Evolutionary conservation across 2,329 filamentous ascomycete genomes (phyloP), one percentile per base, ranked within the genome.

Genomic region (Cadophora sp.): DNA sequence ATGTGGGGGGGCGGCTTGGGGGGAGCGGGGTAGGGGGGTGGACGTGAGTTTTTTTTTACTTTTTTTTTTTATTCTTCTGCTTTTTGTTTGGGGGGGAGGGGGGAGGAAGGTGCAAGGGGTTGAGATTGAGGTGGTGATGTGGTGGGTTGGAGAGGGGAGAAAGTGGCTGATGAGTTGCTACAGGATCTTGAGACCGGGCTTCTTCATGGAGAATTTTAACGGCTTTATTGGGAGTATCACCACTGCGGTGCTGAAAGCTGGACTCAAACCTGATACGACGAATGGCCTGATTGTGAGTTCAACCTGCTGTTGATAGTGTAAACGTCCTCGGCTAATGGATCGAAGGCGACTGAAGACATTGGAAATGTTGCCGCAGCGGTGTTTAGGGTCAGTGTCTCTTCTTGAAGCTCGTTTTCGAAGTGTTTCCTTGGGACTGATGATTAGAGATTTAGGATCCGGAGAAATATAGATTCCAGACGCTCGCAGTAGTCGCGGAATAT

Each of bases 181-280:
- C 40, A 73, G 72, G 14, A 84, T 89, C 55, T 77, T 89, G 6
- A 81, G 86, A 4, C 86, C 86, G 0, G 81, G 83, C 0, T 84
- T 83, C 0, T 89, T 89, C 77, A 83, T 86, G 77, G 86, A 89
- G 11, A 82, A 82, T 75, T 73, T 73, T 24, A 61, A 71, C n/a
- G 68, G 63, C 12, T 68, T 69, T 14, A 62, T 72, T 46, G 71
- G 71, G 4, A 53, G 64, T 4, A 69, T 73, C 43, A 64, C 69
- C 1, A 63, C 69, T 12, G 34, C 61, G 27, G 62, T 73, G 11
- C 22, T 72, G 58, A 71, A 64, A 40, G 66, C 34, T 11, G 72
- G 72, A 24, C 62, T 73, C 43, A 66, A 70, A 11, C 7, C 51
- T 22, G 69, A 72, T 26, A 72, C 68, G 2, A 65, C 46, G 6